Evolutionary conservation across 192 early-diverging fungal species (phyloP), one percentile per base, ranked within the genome.

Genomic region (Coemansia sp.): DNA sequence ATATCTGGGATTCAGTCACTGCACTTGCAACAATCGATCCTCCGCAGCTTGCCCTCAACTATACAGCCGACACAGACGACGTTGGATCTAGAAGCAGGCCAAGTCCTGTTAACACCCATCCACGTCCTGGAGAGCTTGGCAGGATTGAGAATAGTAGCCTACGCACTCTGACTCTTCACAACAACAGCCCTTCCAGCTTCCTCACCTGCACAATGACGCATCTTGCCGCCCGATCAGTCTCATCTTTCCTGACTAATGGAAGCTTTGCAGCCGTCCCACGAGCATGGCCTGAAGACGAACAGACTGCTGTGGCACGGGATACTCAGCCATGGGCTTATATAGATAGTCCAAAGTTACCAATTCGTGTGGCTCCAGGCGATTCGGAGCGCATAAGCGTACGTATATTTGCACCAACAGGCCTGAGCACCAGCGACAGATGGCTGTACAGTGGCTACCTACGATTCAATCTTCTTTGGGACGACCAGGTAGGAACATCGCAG

Each of bases 381-480:
- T 18, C 45, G 1, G 69, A 79, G 58, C 44, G 47, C 4, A 63
- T 84, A 19, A 38, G 50, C 9, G 76, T 84, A 54, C 69, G 70
- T 45, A 79, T 84, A 53, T 50, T 45, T 7, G 71, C 76, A 18
- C 81, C 81, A 1, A 67, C 63, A 12, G 77, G 70, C 5, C 67
- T 84, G 38, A 66, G 67, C 64, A 26, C 32, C 10, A 48, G 16
- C 45, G 81, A 79, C 47, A 65, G 52, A 32, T 84, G 81, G 81
- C 56, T 79, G 19, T 84, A 75, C 58, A 69, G 81, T 52, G 81
- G 81, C 2, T 84, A 75, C 48, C 23, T 84, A 56, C 72, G 67
- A 3, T 77, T 84, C 61, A 84, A 79, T 56, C 66, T 83, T 47
- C 71, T 77, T 23, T 83, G 80, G 80, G 80, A 77, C 54, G 80